phyloP scores from a whole-genome alignment of 345 rosid genomes.

The Cardamine resedifolia region DNA sequence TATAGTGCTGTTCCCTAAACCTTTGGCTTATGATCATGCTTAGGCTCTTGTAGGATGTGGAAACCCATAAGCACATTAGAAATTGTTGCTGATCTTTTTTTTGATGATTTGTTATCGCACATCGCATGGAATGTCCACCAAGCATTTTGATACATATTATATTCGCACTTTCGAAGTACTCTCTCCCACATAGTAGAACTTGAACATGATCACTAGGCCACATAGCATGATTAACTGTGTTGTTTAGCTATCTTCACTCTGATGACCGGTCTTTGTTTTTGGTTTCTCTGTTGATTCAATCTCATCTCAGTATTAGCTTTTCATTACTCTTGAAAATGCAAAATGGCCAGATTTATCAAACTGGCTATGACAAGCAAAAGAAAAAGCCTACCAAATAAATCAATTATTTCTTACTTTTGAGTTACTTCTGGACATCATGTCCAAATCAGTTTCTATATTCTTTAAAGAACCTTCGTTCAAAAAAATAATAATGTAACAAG shows the following conservation, averaged over 20 bases:
- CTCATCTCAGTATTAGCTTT: background rate
- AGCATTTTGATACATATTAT: background rate
- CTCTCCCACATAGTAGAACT: background rate
- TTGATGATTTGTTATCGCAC: background rate
- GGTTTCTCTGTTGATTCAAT: background rate
- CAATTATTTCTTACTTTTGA: no score
- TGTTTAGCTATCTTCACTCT: background rate
- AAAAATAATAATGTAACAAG: no score
- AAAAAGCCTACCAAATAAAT: background rate
- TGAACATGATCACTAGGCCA: background rate
- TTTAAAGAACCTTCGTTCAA: no score
- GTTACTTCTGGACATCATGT: no score
- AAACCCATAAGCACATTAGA: background rate
- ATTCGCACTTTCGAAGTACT: background rate
- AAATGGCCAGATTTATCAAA: no score
- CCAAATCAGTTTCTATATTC: background rate
- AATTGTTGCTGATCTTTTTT: background rate
- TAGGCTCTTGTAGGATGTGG: background rate
- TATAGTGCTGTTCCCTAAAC: background rate
- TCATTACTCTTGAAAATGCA: background rate
- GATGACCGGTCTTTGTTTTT: background rate
- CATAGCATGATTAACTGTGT: background rate
- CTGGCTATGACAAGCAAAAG: background rate
- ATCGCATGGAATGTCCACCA: background rate
- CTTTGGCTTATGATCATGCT: background rate